These are phyloP conservation scores for Abrus precatorius DNA, from an alignment of 306 rosid species.

Conservation along the genomic window DNA sequence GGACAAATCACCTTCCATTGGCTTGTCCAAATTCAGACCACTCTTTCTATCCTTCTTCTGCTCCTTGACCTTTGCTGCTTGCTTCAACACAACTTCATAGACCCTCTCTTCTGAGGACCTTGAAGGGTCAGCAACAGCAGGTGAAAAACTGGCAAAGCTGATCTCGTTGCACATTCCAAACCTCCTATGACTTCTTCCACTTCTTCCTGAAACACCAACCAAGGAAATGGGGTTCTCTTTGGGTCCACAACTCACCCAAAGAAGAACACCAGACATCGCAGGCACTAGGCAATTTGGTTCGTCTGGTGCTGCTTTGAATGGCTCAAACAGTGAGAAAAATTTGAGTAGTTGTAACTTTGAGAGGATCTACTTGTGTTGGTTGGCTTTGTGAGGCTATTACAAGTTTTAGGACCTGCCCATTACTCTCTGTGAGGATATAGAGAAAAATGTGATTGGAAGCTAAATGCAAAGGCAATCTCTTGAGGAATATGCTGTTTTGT, in stretches of 20 bases:
- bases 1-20: conserved; percentile 54
- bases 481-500: conserved; percentile 48
- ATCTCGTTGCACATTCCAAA: conserved; percentile 53
- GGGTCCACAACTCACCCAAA: conserved; percentile 74
- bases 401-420: neutral
- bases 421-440: conserved; percentile 29
- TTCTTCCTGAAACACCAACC: conserved; percentile 50
- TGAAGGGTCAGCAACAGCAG: conserved; percentile 65
- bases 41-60: conserved; percentile 45
- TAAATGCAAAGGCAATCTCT: conserved; percentile 14
- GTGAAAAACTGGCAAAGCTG: conserved; percentile 60
- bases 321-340: neutral
- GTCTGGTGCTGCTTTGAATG: conserved; percentile 14
- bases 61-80: conserved; percentile 80
- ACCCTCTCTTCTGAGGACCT: conserved; percentile 90
- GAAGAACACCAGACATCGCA: conserved; percentile 72
- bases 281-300: neutral
- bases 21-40: conserved; percentile 49
- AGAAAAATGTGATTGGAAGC: conserved; percentile 48
- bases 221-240: conserved; percentile 62
- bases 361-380: conserved; percentile 8
- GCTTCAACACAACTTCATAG: conserved; percentile 88
- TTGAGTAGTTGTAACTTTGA: neutral
- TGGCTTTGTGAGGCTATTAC: conserved; percentile 28
- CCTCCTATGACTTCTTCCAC: conserved; percentile 47